phyloP scores from a whole-genome alignment of 2,329 filamentous ascomycete genomes.

The Colletotrichum aenigma region DNA sequence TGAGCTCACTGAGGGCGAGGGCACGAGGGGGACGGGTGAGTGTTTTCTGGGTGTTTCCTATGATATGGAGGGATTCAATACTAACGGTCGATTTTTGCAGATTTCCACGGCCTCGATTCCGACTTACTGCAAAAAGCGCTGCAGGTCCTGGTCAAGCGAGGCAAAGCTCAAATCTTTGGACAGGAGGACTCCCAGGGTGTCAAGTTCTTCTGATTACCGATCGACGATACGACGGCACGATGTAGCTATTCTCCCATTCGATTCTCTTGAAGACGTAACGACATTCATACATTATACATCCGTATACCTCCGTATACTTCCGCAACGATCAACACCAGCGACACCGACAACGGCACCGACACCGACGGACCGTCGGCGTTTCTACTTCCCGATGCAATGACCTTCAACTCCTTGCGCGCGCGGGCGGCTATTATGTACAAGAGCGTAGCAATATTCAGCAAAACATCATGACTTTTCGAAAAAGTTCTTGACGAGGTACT shows the following conservation, averaged over 20 bases:
- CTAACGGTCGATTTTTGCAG: slow-evolving; percentile 43
- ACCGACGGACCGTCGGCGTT: neutral
- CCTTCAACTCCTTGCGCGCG: neutral
- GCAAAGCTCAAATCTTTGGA: slow-evolving; percentile 93
- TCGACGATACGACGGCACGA: neutral
- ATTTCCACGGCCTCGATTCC: slow-evolving; percentile 87
- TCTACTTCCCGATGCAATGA: neutral
- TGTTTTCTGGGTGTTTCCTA: neutral
- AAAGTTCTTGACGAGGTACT: slow-evolving; percentile 59
- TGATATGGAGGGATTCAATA: too few relatives aligned
- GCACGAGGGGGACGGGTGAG: slow-evolving; percentile 69
- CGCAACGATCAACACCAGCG: neutral
- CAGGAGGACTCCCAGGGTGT: slow-evolving; percentile 87
- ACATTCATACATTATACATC: slow-evolving; percentile 2
- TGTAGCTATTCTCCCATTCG: neutral
- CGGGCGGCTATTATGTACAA: neutral
- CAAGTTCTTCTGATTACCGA: slow-evolving; percentile 82
- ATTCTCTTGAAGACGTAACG: neutral
- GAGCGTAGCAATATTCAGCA: neutral
- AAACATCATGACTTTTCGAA: slow-evolving; percentile 27
- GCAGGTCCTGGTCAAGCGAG: slow-evolving; percentile 81
- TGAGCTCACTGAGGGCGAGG: slow-evolving; percentile 89
- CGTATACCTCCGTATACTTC: neutral
- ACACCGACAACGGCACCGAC: neutral
- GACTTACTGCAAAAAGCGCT: slow-evolving; percentile 82